phyloP scores from a whole-genome alignment of 768 basidiomycete genomes.

The Leucocoprinus sp. region DNA sequence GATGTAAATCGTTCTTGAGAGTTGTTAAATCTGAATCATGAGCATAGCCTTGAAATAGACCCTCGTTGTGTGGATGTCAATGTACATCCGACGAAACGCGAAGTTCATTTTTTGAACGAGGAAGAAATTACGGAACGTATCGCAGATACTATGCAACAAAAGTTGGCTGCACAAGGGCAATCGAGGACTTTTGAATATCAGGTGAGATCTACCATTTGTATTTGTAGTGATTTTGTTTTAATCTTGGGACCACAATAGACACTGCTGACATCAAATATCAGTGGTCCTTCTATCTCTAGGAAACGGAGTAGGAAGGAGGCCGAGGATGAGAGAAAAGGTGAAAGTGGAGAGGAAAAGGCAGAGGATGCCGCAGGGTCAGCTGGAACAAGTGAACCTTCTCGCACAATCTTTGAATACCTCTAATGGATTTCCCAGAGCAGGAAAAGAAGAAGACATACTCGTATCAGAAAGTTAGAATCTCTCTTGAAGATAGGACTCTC shows the following conservation, averaged over 20 bases:
- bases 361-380: conserved; percentile 1
- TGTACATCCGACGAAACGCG: conserved; percentile 95
- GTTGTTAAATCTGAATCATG: conserved; percentile 1
- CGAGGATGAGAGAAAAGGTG: conserved; percentile 17
- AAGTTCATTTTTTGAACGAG: conserved; percentile 91
- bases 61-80: conserved; percentile 92
- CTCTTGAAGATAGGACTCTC: conserved; percentile 77
- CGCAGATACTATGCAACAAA: conserved; percentile 60
- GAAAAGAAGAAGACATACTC: conserved; percentile 51
- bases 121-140: conserved; percentile 76
- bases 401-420: background rate
- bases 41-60: conserved; percentile 65
- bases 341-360: conserved; percentile 20
- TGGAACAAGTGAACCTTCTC: background rate
- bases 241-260: conserved; percentile 32
- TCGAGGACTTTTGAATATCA: conserved; percentile 71
- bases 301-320: conserved; percentile 35
- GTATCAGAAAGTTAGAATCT: conserved; percentile 90
- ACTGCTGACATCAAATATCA: conserved; percentile 45
- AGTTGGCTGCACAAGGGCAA: conserved; percentile 53
- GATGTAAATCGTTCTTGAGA: background rate
- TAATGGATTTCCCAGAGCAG: conserved; percentile 9
- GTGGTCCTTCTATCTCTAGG: conserved; percentile 22
- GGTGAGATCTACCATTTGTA: conserved; percentile 24
- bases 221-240: background rate